Evolutionary conservation across 2,329 filamentous ascomycete genomes (phyloP).

Genomic region (Clarireedia homoeocarpa): DNA sequence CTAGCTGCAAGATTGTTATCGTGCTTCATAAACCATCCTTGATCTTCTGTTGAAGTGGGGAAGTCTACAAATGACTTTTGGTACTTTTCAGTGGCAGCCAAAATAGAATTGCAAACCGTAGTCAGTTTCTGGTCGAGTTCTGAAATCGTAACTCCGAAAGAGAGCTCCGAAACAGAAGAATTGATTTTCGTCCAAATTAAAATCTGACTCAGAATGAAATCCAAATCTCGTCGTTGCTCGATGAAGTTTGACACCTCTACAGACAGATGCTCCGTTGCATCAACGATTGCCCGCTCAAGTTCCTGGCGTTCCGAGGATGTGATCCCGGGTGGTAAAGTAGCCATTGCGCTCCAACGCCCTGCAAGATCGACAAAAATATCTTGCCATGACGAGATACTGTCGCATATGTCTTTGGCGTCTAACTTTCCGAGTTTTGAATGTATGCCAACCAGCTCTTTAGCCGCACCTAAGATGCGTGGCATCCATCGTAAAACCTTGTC

Average conservation of each 20-base stretch:
- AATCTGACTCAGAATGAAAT: conserved; percentile 60
- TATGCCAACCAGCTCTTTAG: conserved; percentile 51
- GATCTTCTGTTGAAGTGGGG: conserved; percentile 52
- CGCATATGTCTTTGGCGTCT: conserved; percentile 38
- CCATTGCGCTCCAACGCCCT: conserved; percentile 35
- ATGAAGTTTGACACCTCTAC: conserved; percentile 35
- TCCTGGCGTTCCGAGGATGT: conserved; percentile 32
- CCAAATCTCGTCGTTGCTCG: conserved; percentile 47
- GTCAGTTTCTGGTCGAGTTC: conserved; percentile 52
- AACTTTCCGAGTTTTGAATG: conserved; percentile 56
- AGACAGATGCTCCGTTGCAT: conserved; percentile 13
- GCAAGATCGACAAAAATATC: conserved; percentile 39
- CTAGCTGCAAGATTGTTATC: conserved; percentile 16
- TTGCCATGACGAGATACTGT: conserved; percentile 43
- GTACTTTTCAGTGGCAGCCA: conserved; percentile 72
- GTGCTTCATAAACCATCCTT: conserved; percentile 50
- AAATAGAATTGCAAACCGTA: conserved; percentile 62
- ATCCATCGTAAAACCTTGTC: conserved; percentile 48
- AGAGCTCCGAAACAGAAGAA: conserved; percentile 8
- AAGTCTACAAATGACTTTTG: conserved; percentile 47
- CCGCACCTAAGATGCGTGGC: conserved; percentile 58
- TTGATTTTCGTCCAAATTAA: conserved; percentile 49
- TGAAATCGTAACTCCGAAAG: conserved; percentile 18
- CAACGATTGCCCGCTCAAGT: conserved; percentile 16
- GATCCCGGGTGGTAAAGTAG: conserved; percentile 45